phyloP scores from a whole-genome alignment of 768 basidiomycete species.

The Tephrocybe sp. region DNA sequence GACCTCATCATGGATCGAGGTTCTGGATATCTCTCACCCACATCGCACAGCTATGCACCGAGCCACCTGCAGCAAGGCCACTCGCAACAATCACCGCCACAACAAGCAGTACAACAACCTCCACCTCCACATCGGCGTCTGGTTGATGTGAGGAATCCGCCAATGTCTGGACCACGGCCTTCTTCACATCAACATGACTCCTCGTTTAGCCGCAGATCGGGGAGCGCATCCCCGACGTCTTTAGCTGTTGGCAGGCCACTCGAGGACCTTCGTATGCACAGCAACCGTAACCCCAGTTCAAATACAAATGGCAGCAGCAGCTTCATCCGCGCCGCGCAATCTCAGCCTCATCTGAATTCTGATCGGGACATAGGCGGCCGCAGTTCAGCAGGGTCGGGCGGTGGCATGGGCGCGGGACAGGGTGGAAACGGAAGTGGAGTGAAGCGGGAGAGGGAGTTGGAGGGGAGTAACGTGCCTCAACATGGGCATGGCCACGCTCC shows the following conservation, averaged over 20 bases:
- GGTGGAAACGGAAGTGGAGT: conserved; percentile 23
- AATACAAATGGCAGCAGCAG: conserved; percentile 1
- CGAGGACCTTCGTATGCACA: conserved; percentile 35
- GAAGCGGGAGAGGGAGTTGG: conserved; percentile 23
- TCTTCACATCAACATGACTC: conserved; percentile 30
- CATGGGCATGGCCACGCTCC: conserved; percentile 1
- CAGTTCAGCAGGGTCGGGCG: conserved; percentile 19
- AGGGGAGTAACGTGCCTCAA: conserved; percentile 9
- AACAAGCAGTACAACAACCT: conserved; percentile 16
- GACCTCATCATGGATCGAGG: conserved; percentile 46
- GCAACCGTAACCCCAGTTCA: conserved; percentile 14
- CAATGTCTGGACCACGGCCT: conserved; percentile 24
- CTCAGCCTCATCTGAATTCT: conserved; percentile 13
- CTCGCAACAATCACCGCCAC: conserved; percentile 10
- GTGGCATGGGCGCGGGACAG: conserved; percentile 21
- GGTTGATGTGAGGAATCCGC: conserved; percentile 30
- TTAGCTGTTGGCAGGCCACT: conserved; percentile 31
- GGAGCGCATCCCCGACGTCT: conserved; percentile 28
- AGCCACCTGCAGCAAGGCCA: conserved; percentile 1
- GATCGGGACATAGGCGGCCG: conserved; percentile 20
- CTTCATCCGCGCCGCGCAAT: conserved; percentile 4
- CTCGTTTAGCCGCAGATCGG: conserved; percentile 23
- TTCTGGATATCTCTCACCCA: conserved; percentile 27
- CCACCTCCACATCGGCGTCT: conserved; percentile 26
- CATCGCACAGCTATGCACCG: conserved; percentile 26